A percentile compares a stretch with the other conserved stretches of the same genome.
Conservation (phyloP, 2,329 filamentous ascomycete genomes). For the Colletotrichum filicis region DNA sequence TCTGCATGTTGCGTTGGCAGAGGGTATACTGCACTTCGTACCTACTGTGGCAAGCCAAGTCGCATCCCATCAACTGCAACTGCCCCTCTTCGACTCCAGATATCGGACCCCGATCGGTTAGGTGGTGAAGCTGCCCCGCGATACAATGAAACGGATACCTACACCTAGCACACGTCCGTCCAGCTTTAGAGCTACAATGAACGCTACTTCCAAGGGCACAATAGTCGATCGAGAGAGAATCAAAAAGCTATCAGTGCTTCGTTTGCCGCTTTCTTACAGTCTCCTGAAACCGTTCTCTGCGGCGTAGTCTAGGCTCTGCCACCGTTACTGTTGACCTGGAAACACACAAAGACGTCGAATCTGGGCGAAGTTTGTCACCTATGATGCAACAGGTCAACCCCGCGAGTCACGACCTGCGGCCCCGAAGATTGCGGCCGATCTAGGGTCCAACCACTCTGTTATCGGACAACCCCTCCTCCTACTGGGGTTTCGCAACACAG, state of each 20-base stretch:
- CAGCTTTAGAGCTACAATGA: not conserved
- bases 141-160: slow-evolving; percentile 4
- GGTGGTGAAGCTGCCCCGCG: slow-evolving; percentile 30
- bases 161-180: not conserved
- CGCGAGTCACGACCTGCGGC: slow-evolving; percentile 33
- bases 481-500: slow-evolving; percentile 18
- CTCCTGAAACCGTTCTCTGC: slow-evolving; percentile 6
- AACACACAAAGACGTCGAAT: slow-evolving; percentile 1
- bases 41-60: slow-evolving; percentile 28
- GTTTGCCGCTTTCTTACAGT: not conserved
- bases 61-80: slow-evolving; percentile 15
- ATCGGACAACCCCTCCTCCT: slow-evolving; percentile 17
- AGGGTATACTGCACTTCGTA: not conserved
- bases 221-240: not conserved
- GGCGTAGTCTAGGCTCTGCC: slow-evolving; percentile 6
- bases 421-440: slow-evolving; percentile 27
- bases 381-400: slow-evolving; percentile 33
- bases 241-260: not conserved
- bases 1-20: slow-evolving; percentile 38
- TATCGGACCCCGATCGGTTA: slow-evolving; percentile 23
- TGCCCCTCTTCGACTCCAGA: slow-evolving; percentile 25
- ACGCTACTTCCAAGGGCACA: not conserved
- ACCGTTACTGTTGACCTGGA: slow-evolving; percentile 15
- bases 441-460: slow-evolving; percentile 31
- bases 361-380: not conserved